These are phyloP conservation scores for Chenopodium quinoa DNA, from an alignment of 148 eudicot species.

Conservation along the genomic window DNA sequence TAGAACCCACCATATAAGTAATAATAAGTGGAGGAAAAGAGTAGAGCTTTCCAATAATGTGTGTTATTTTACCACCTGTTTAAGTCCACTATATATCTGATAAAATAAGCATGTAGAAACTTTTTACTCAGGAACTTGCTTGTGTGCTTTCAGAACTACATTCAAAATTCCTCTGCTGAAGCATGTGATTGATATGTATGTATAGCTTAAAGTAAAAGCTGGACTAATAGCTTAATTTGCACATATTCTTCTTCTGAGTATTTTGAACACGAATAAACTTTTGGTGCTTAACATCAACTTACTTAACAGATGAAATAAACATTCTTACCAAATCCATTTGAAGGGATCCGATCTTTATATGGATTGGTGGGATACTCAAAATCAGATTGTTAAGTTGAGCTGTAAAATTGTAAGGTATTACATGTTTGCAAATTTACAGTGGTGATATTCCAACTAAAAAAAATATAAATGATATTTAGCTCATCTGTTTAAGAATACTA, in stretches of 20 bases:
- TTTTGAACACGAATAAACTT: too few species aligned
- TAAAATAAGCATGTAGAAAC: not conserved
- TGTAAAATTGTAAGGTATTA: not conserved
- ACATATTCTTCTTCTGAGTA: not conserved
- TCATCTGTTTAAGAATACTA: too few species aligned
- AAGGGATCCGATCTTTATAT: not conserved
- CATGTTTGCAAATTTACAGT: not conserved
- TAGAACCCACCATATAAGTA: conserved; percentile 22
- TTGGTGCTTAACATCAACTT: not conserved
- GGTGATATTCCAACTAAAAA: not conserved
- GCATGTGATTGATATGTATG: not conserved
- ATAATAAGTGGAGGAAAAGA: conserved; percentile 21
- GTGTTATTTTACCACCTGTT: not conserved
- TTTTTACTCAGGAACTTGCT: not conserved
- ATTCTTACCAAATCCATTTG: too few species aligned
- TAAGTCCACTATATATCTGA: conserved; percentile 1
- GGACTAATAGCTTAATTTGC: not conserved
- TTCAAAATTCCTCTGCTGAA: not conserved
- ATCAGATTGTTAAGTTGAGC: not conserved
- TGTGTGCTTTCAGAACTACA: not conserved
- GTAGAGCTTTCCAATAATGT: conserved; percentile 12
- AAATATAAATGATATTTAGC: too few species aligned
- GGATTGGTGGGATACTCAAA: not conserved
- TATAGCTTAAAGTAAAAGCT: not conserved
- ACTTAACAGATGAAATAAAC: too few species aligned